Conservation (phyloP, 805 yeast genomes). For the Blastobotrys americana region DNA sequence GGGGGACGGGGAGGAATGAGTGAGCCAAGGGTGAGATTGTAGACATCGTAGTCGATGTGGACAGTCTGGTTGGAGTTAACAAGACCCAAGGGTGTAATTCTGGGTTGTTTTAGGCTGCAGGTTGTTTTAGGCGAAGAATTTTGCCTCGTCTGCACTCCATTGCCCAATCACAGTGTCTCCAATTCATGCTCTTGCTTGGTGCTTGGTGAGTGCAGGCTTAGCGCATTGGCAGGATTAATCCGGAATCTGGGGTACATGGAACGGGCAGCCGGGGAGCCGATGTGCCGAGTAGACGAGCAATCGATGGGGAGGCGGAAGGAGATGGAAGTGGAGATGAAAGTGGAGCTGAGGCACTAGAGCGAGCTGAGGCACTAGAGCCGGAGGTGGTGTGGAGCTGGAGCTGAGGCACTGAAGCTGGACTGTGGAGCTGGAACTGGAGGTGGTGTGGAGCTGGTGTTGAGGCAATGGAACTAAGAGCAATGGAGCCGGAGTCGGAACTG, state of each 20-base stretch:
- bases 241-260: neutral
- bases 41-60: neutral
- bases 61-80: too few relatives aligned
- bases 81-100: neutral
- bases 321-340: neutral
- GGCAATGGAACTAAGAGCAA: neutral
- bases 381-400: neutral
- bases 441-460: neutral
- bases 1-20: too few relatives aligned
- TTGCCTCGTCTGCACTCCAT: too few relatives aligned
- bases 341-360: neutral
- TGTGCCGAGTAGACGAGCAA: too few relatives aligned
- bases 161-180: too few relatives aligned
- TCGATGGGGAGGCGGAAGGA: neutral
- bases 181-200: too few relatives aligned
- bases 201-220: too few relatives aligned
- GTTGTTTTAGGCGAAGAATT: too few relatives aligned
- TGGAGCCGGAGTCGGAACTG: neutral
- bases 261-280: neutral
- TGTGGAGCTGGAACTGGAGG: neutral
- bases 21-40: neutral
- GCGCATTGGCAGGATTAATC: neutral
- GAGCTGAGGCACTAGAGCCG: neutral
- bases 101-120: neutral
- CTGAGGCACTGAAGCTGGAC: neutral